phyloP scores from a whole-genome alignment of 2,329 filamentous ascomycete genomes.

The Trichoderma sp. region DNA sequence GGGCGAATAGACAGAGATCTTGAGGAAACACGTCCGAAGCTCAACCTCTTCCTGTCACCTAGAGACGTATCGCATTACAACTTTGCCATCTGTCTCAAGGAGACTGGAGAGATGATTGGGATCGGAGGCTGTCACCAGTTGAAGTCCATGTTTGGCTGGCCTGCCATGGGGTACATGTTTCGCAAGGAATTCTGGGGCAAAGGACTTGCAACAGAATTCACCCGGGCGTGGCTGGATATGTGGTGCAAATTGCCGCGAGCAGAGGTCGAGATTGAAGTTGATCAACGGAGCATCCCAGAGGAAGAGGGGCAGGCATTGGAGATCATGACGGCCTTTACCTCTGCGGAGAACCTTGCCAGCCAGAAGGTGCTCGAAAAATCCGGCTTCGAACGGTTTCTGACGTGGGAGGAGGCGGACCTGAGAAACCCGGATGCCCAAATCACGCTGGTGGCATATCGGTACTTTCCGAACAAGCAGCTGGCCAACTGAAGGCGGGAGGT shows the following conservation, averaged over 20 bases:
- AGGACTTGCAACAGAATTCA: conserved; percentile 59
- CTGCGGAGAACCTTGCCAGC: conserved; percentile 54
- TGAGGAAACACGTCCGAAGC: neutral
- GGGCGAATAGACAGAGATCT: conserved; percentile 1
- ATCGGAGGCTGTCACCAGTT: conserved; percentile 12
- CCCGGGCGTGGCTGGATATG: conserved; percentile 47
- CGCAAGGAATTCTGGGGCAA: conserved; percentile 54
- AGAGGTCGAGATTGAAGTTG: conserved; percentile 47
- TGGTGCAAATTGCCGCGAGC: conserved; percentile 54
- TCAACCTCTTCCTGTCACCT: neutral
- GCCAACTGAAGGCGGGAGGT: neutral
- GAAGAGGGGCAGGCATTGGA: neutral
- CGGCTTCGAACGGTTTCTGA: conserved; percentile 54
- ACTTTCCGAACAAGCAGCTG: neutral
- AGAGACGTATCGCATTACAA: neutral
- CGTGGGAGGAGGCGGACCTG: conserved; percentile 39
- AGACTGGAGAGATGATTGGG: conserved; percentile 11
- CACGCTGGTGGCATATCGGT: neutral
- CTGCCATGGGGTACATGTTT: conserved; percentile 61
- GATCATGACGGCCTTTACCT: neutral
- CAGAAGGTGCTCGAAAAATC: conserved; percentile 57
- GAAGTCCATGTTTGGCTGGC: conserved; percentile 49
- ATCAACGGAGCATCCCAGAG: conserved; percentile 36
- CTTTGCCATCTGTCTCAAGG: conserved; percentile 8
- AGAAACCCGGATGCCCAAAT: conserved; percentile 19